Evolutionary conservation across 1,284 basidiomycete genomes (phyloP).

Genomic region (Erythrobasidium hasegawianum): DNA sequence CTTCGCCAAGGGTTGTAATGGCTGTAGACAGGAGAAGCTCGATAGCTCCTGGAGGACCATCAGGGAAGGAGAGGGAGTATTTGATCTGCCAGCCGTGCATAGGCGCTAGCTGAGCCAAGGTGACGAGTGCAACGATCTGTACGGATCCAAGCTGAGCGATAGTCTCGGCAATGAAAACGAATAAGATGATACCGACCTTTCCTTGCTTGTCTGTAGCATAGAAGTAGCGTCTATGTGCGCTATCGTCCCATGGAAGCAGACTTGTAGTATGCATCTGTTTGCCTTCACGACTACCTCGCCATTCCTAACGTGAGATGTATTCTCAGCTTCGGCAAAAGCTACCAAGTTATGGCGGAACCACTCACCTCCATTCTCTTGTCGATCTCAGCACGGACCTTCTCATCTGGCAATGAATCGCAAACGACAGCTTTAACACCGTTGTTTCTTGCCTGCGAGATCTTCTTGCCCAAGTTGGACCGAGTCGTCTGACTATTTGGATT

Average conservation of each 20-base stretch:
- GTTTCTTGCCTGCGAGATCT: conserved; percentile 55
- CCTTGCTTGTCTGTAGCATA: conserved; percentile 54
- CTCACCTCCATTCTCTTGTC: conserved; percentile 51
- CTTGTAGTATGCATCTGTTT: conserved; percentile 59
- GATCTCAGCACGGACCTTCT: conserved; percentile 50
- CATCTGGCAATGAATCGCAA: conserved; percentile 51
- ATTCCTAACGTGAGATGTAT: conserved; percentile 47
- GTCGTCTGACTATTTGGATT: conserved; percentile 52
- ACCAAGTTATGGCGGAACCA: no score
- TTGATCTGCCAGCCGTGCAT: conserved; percentile 59
- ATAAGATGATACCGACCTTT: conserved; percentile 46
- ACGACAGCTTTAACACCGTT: conserved; percentile 54
- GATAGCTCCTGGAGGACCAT: conserved; percentile 55
- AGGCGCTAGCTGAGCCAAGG: conserved; percentile 57
- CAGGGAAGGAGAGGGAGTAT: conserved; percentile 60
- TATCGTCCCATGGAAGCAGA: conserved; percentile 57
- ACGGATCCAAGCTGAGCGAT: background rate
- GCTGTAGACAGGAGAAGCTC: conserved; percentile 56
- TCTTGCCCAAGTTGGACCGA: conserved; percentile 51
- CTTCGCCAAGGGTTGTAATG: conserved; percentile 53
- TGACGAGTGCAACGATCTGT: conserved; percentile 54
- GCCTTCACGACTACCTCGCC: conserved; percentile 54
- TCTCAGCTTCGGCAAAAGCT: background rate
- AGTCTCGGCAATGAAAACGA: background rate
- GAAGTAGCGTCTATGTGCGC: conserved; percentile 57